Evolutionary conservation across 192 early-diverging fungal species (phyloP).

Genomic region (Ambispora gerdemannii): DNA sequence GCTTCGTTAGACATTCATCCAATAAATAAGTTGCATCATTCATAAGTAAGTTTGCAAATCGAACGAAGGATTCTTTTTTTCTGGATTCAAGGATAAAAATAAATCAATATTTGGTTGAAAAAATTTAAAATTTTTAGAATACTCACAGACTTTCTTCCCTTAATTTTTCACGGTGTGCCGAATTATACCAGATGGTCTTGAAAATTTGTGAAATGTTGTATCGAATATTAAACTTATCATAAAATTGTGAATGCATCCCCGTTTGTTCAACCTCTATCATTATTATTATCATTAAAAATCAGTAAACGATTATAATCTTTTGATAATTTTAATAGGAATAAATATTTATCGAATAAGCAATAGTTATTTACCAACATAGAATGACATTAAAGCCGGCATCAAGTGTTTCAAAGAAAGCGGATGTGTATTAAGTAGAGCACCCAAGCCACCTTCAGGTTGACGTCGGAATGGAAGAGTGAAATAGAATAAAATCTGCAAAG

Average conservation of each 20-base stretch:
- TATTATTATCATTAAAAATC: too few species aligned
- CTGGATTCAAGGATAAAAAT: conserved; percentile 28
- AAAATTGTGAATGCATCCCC: conserved; percentile 89
- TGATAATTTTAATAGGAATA: neutral
- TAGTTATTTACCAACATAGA: conserved; percentile 78
- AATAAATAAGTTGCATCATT: conserved; percentile 93
- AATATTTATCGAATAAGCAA: neutral
- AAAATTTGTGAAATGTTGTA: conserved; percentile 94
- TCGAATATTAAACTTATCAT: conserved; percentile 98
- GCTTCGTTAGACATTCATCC: conserved; percentile 87
- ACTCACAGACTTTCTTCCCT: conserved; percentile 57
- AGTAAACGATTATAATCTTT: too few species aligned
- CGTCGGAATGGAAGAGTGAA: conserved; percentile 69
- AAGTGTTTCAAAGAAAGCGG: conserved; percentile 71
- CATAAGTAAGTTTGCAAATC: conserved; percentile 88
- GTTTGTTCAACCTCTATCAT: conserved; percentile 93
- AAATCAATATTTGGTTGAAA: neutral
- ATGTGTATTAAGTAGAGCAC: conserved; percentile 65
- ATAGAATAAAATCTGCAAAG: conserved; percentile 68
- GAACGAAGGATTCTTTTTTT: conserved; percentile 76
- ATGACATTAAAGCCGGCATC: conserved; percentile 79
- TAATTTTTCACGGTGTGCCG: conserved; percentile 66
- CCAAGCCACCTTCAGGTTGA: conserved; percentile 60
- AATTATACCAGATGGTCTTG: conserved; percentile 74
- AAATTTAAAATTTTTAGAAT: neutral